Evolutionary conservation across 1,284 basidiomycete species (phyloP).

Genomic region (Mycosarcoma mackinlayi): DNA sequence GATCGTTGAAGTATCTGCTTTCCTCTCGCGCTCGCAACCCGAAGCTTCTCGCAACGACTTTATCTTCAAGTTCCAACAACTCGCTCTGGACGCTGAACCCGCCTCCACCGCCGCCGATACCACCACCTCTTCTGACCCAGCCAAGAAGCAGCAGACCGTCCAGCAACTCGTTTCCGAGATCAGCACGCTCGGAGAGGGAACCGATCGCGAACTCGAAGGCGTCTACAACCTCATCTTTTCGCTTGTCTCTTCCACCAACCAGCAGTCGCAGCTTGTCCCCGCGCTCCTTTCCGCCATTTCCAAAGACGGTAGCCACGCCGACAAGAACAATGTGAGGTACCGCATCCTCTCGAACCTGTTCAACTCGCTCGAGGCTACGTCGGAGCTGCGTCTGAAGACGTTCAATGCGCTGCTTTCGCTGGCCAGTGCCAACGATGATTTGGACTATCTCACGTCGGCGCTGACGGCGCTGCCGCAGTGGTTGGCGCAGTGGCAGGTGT

Average conservation of each 20-base stretch:
- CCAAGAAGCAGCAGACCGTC: constrained; percentile 45
- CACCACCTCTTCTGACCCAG: constrained; percentile 18
- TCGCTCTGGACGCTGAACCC: constrained; percentile 53
- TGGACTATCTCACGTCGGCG: constrained; percentile 59
- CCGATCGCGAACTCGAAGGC: constrained; percentile 65
- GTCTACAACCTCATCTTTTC: constrained; percentile 62
- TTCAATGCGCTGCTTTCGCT: constrained; percentile 59
- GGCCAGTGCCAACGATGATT: constrained; percentile 61
- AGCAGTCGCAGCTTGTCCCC: constrained; percentile 26
- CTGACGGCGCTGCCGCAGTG: constrained; percentile 57
- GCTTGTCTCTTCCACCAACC: constrained; percentile 43
- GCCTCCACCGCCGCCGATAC: constrained; percentile 3
- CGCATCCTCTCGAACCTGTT: constrained; percentile 65
- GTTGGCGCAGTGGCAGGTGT: constrained; percentile 63
- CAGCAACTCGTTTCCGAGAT: constrained; percentile 50
- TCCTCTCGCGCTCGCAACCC: constrained; percentile 59
- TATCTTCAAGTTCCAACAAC: constrained; percentile 45
- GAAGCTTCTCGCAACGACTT: constrained; percentile 60
- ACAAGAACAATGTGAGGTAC: constrained; percentile 54
- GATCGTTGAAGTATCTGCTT: constrained; percentile 55
- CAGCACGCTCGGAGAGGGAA: constrained; percentile 54
- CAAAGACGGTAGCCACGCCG: constrained; percentile 16
- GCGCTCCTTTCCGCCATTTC: constrained; percentile 39
- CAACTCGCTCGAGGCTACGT: constrained; percentile 58
- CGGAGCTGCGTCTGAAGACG: constrained; percentile 51